Base-by-base conservation (phyloP, 2,329 filamentous ascomycete species). In the Arthrobotrys sinensis region DNA sequence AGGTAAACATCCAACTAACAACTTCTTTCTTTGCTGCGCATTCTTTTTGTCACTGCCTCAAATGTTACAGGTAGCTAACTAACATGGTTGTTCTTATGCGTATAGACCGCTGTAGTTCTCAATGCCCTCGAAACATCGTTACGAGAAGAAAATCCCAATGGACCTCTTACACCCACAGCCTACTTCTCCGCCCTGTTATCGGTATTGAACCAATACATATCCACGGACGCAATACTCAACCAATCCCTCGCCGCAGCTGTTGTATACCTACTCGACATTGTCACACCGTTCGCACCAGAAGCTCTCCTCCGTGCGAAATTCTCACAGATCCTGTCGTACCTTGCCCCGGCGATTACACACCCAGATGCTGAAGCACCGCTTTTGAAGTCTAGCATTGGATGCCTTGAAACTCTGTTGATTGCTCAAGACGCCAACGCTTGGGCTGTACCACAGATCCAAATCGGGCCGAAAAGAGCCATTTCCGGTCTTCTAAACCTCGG, bases 141-240 rank as follows among this genome's bases (percentile, higher is more conserved):
- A 76, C 91, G 92, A 84, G 92, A 95, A 82, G 93, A 97, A 84
- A 68, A 79, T 5, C 62, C 79, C n/a, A 92, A 95, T 82, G 91
- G 92, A 72, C 90, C 93, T 72, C 88, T 91, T 76, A 94, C 93
- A 0, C 89, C 96, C 24, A 97, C 96, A 14, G 93, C 92, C 79
- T 99, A 98, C 86, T 97, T 98, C 83, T 94, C 94, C 14, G 94
- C 96, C n/a, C 90, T 99, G 4, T 88, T 99, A 53, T 93, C 94
- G 43, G 89, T 99, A 2, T 89, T 99, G 2, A 89, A 90, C 82
- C 92, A 96, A 85, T 91, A 93, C 32, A 88, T 92, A 67, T 89
- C 88, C 45, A 87, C 85, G 55, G 85, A 86, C 80, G 91, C 90
- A 64, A 89, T 90, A 68, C 87, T 92, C 69, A 95, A 95, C 83